Conservation (phyloP, 495 filamentous ascomycete genomes). For the Daldinia decipiens region DNA sequence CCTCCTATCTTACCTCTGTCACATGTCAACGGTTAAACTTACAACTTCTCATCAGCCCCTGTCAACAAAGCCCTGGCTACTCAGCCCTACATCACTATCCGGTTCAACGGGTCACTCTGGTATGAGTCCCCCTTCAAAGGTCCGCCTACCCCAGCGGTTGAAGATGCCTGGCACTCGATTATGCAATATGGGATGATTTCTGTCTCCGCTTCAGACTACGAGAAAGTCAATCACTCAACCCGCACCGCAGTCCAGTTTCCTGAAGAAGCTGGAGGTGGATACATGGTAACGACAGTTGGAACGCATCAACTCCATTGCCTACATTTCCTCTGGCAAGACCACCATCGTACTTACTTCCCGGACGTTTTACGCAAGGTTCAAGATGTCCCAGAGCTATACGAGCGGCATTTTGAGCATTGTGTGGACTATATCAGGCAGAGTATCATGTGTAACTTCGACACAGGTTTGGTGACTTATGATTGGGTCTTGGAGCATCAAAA, state of each 20-base stretch:
- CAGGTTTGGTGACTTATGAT: constrained; percentile 36
- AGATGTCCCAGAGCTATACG: constrained; percentile 45
- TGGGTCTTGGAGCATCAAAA: constrained; percentile 47
- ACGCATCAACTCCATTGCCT: constrained; percentile 39
- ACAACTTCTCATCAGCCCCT: neutral
- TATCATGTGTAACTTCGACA: constrained; percentile 50
- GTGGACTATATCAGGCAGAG: constrained; percentile 50
- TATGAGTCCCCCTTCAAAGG: constrained; percentile 32
- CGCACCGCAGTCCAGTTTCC: constrained; percentile 16
- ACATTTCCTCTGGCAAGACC: constrained; percentile 27
- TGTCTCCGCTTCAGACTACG: constrained; percentile 10
- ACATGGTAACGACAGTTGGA: constrained; percentile 25
- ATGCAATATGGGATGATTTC: constrained; percentile 15
- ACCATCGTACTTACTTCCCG: constrained; percentile 16
- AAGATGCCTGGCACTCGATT: neutral
- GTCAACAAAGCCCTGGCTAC: neutral
- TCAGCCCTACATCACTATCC: constrained; percentile 2
- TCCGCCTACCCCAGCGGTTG: constrained; percentile 15
- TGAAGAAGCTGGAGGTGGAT: constrained; percentile 20
- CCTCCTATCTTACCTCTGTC: neutral
- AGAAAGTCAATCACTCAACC: constrained; percentile 17
- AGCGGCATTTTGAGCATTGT: constrained; percentile 49
- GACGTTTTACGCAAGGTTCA: constrained; percentile 23
- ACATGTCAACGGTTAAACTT: neutral
- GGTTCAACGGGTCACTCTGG: constrained; percentile 41